These are phyloP conservation scores for Heterobasidion parviporum DNA, from an alignment of 1,284 basidiomycete genomes.

Conservation along the genomic window DNA sequence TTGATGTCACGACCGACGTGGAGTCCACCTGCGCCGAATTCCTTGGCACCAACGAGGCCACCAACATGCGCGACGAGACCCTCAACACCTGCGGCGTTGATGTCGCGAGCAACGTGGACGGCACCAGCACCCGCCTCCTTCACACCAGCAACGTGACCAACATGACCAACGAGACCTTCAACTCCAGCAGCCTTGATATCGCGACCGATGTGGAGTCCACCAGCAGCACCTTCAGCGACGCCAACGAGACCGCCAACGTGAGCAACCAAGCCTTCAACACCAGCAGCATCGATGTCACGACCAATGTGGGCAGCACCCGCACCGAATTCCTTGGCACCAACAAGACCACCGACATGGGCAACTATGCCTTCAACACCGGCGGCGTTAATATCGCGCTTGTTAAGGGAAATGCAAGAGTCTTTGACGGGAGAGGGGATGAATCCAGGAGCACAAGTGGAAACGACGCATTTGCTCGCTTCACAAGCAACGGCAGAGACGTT, in stretches of 20 bases:
- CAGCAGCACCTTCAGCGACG: slow-evolving; percentile 2
- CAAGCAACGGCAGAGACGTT: slow-evolving; percentile 3
- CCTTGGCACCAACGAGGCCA: background rate
- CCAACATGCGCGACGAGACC: background rate
- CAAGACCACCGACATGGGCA: slow-evolving; percentile 1
- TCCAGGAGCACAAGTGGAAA: background rate
- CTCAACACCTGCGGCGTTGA: background rate
- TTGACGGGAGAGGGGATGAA: background rate
- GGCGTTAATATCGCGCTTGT: background rate
- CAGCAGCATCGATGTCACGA: slow-evolving; percentile 3
- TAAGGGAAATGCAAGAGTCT: background rate
- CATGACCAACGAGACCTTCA: background rate
- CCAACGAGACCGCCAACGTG: slow-evolving; percentile 1
- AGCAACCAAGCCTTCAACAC: background rate
- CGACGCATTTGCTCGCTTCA: background rate
- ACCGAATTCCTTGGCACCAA: slow-evolving; percentile 1
- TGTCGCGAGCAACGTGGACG: background rate
- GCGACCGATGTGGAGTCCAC: background rate
- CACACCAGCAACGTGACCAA: background rate
- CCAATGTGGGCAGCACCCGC: slow-evolving; percentile 1
- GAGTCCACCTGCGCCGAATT: background rate
- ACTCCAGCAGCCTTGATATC: background rate
- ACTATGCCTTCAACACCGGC: slow-evolving; percentile 1
- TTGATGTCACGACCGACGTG: background rate
- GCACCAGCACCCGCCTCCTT: background rate